Base-by-base conservation (phyloP, 1,139 yeast genomes). In the Pichia sp. region DNA sequence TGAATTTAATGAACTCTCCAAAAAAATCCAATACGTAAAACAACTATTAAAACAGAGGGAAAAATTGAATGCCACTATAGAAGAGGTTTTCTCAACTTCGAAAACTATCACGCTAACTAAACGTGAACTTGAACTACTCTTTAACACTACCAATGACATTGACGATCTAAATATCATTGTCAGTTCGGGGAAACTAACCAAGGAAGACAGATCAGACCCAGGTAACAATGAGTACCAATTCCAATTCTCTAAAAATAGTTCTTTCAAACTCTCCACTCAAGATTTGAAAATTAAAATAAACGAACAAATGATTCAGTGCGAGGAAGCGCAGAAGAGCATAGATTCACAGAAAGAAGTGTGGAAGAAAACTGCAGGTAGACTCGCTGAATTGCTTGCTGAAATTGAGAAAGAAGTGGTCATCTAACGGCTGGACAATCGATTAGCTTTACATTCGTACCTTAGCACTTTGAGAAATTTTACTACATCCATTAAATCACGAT, bases 231-330 rank as follows among this genome's bases (percentile, higher is more conserved):
- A 36, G 10, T 52, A 42, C 31, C 54, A 51, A 27, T 52, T 53
- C 29, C 40, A 34, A 4, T 35, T 50, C 22, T 39, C 39, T 26
- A 42, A 39, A 23, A 42, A 34, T 18, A 31, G 44, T 19, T 41
- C 49, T 3, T 51, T 56, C 30, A 39, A 39, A 24, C 36, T 33
- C 13, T 47, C 52, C 26, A 45, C 52, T 17, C 34, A 41, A 6
- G 50, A 52, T 16, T 38, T 56, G 24, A 33, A 40, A 14, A 32
- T 33, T 6, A 34, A 39, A 23, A 52, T 58, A 9, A 45, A 50
- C 7, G 30, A 30, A 12, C 55, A 57, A 36, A 45, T 54, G 10
- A 28, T 33, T 5, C 52, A 48, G 21, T 58, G 60, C 38, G 53
- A 52, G 8, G 41, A 39, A 20, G 34, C 55, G 25, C 39, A 44